Conservation (phyloP, 176 grass and related monocot genomes). For the Bolboschoenus planiculmis region DNA sequence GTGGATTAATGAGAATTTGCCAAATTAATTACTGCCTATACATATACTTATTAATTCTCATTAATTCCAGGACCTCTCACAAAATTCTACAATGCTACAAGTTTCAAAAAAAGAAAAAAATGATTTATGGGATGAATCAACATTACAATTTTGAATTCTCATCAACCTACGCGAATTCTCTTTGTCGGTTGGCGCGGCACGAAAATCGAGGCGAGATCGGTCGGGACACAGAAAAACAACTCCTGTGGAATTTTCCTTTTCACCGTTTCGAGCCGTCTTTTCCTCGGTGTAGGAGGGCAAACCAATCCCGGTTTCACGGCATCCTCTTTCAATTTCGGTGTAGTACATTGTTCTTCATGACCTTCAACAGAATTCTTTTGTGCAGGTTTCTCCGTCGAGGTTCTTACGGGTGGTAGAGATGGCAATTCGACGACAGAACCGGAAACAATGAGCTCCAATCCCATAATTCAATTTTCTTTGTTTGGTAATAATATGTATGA, state of each 20-base stretch:
- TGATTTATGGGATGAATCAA: not conserved
- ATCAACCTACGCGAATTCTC: slow-evolving; percentile 42
- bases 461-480: slow-evolving; percentile 33
- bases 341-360: slow-evolving; percentile 30
- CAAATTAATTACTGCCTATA: slow-evolving; percentile 9
- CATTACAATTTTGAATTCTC: slow-evolving; percentile 9
- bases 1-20: not conserved
- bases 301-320: slow-evolving; percentile 19
- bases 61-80: not conserved
- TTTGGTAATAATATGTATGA: not conserved
- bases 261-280: slow-evolving; percentile 16
- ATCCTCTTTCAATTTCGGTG: slow-evolving; percentile 40
- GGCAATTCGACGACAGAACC: slow-evolving; percentile 41
- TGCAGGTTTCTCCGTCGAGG: not conserved
- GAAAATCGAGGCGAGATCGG: slow-evolving; percentile 53
- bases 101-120: not conserved
- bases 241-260: slow-evolving; percentile 46
- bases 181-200: slow-evolving; percentile 31
- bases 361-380: not conserved
- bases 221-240: slow-evolving; percentile 43
- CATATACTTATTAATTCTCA: slow-evolving; percentile 20
- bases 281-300: slow-evolving; percentile 66
- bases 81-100: slow-evolving; percentile 16
- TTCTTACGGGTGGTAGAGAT: slow-evolving; percentile 36
- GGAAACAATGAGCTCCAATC: slow-evolving; percentile 30